Base-by-base conservation (phyloP, 345 rosid species). In the Gossypioides kirkii region DNA sequence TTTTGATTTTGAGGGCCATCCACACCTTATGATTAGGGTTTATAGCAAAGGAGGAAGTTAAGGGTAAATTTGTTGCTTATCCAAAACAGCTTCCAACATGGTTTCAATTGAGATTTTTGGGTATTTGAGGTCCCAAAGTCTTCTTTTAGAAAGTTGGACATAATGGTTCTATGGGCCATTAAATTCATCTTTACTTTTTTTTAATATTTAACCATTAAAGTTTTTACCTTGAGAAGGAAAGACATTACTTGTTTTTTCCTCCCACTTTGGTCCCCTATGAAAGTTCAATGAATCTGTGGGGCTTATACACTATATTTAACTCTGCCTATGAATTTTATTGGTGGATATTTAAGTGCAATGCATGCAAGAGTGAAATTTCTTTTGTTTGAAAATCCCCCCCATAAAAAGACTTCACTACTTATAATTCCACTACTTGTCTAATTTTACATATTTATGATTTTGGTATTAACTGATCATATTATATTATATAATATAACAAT, bases 81-180 rank as follows among this genome's bases (percentile, higher is more conserved):
- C 70, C 20, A 4, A 71, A 28, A 18, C 68, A 41, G 46, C 67
- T 28, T 26, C 72, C 70, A 42, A 10, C 45, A n/a, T 20, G 60
- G 36, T 25, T 26, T 53, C 11, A 41, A 58, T 47, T 76, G 73
- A 32, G 53, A 52, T 20, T 45, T 20, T 72, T 25, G 18, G 61
- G 45, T 69, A 49, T 4, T 10, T 32, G 32, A 20, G 72, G 54
- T 58, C 80, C 76, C 76, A 25, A 45, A 6, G 25, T 32, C 38
- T 32, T 32, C 38, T 32, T 32, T 32, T 32, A 32, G 7, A 32
- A 32, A 32, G 8, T 8, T 25, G 63, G 17, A 41, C 26, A n/a
- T 64, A 11, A 18, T 14, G 8, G 66, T 32, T 4, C 7, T 5
- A 5, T 32, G 38, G 38, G 38, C 7, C 38, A 32, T 43, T 61